These are phyloP conservation scores for Globisporangium megalacanthum DNA, from an alignment of 352 stramenopile species.

Conservation along the genomic window DNA sequence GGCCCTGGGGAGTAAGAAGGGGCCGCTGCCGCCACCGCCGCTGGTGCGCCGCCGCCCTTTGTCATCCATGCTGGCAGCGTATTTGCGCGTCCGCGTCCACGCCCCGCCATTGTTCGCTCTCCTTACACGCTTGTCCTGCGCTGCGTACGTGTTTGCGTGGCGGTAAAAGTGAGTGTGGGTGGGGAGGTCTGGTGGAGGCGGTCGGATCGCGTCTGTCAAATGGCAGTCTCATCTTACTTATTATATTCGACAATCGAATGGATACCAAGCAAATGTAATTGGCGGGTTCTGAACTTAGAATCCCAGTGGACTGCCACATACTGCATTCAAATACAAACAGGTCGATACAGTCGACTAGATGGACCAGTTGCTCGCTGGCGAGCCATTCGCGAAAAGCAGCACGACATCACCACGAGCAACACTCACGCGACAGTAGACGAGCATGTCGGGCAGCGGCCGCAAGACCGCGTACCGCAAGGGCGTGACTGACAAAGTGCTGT, in stretches of 20 bases:
- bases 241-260: background rate
- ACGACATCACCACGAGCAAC: background rate
- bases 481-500: constrained; percentile 89
- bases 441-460: constrained; percentile 84
- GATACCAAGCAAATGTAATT: background rate
- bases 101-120: constrained; percentile 52
- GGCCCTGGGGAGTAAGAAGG: background rate
- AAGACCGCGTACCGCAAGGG: constrained; percentile 91
- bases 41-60: constrained; percentile 29
- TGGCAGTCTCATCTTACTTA: background rate
- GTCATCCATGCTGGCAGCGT: constrained; percentile 87
- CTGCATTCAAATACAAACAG: too few relatives aligned
- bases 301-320: too few relatives aligned
- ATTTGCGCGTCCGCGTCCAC: constrained; percentile 60
- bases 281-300: background rate
- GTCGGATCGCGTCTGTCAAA: too few relatives aligned
- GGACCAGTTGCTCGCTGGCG: background rate
- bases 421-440: background rate
- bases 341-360: too few relatives aligned
- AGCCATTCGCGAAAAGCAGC: background rate
- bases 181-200: background rate
- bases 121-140: background rate
- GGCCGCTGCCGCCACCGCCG: background rate
- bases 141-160: background rate
- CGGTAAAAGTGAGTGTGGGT: background rate